Conservation (phyloP, 192 early-diverging fungal species). For the Backusella circina region DNA sequence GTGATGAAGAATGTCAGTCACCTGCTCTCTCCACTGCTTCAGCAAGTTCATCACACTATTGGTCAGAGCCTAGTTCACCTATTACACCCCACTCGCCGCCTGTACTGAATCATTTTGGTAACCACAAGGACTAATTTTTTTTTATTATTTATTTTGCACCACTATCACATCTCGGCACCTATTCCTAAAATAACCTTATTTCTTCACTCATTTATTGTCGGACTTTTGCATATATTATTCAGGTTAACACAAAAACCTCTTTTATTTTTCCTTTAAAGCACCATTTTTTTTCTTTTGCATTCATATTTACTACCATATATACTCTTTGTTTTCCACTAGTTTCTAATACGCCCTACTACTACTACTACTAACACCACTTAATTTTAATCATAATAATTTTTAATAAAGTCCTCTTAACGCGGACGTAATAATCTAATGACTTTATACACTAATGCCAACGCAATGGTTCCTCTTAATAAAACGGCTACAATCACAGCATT, state of each 20-base stretch:
- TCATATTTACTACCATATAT: background rate
- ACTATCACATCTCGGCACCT: background rate
- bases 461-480: background rate
- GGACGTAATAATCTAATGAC: background rate
- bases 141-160: background rate
- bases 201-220: background rate
- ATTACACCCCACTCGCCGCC: constrained; percentile 3
- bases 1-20: background rate
- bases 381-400: background rate
- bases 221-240: background rate
- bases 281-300: background rate
- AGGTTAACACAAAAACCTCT: background rate
- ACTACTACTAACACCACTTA: background rate
- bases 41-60: background rate
- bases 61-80: constrained; percentile 4
- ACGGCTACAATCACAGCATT: constrained; percentile 9
- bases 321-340: background rate
- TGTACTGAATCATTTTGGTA: background rate
- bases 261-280: background rate
- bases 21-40: background rate
- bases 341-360: background rate
- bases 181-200: background rate
- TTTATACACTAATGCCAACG: background rate
- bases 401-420: background rate
- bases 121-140: background rate